Evolutionary conservation across 352 stramenopile species (phyloP).

Genomic region (Stephanocyclus meneghinianus): DNA sequence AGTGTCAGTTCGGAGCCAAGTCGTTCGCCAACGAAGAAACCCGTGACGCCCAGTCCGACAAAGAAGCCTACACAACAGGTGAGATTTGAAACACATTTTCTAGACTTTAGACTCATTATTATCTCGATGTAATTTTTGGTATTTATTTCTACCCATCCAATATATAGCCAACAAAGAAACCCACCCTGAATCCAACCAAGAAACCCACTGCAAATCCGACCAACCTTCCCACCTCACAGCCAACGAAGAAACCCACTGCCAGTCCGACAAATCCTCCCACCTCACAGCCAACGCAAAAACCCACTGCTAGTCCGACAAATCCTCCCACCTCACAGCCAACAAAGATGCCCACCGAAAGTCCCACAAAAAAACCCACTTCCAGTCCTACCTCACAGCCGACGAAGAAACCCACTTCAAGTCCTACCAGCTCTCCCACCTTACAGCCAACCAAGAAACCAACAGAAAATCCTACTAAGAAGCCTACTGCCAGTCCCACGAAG

Average conservation of each 20-base stretch:
- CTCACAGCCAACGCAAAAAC: background rate
- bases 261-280: background rate
- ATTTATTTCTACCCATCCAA: too few species aligned
- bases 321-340: background rate
- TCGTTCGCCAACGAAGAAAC: conserved; percentile 2
- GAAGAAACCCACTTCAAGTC: background rate
- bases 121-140: too few species aligned
- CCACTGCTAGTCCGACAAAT: background rate
- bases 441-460: background rate
- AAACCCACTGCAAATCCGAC: background rate
- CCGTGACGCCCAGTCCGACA: conserved; percentile 1
- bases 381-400: background rate
- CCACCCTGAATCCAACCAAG: background rate
- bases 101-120: too few species aligned
- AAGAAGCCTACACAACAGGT: background rate
- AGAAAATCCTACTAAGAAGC: background rate
- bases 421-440: too few species aligned
- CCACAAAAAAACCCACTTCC: background rate
- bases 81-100: background rate
- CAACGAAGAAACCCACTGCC: conserved; percentile 4
- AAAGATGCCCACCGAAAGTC: background rate
- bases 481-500: background rate
- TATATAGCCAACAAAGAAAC: background rate
- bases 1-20: conserved; percentile 14
- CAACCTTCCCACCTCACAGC: background rate